These are phyloP conservation scores for Atalantia buxifolia DNA, from an alignment of 345 rosid genomes.

Conservation along the genomic window DNA sequence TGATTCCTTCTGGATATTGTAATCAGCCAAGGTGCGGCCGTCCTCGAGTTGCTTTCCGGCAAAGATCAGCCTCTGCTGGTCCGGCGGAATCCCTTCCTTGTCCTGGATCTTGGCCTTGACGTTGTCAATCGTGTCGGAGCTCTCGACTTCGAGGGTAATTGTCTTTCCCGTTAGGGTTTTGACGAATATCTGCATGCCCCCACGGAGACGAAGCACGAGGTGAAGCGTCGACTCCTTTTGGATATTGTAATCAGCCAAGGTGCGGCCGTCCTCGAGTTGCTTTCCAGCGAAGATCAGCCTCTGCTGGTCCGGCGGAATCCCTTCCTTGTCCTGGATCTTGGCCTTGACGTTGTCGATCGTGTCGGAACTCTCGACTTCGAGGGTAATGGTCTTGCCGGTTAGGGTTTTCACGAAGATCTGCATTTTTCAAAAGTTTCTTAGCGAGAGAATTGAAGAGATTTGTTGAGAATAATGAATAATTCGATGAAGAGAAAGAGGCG, in stretches of 20 bases:
- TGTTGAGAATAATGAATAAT: too few relatives aligned
- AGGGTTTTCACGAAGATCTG: neutral
- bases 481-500: fast-evolving
- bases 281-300: neutral
- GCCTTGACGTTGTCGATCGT: too few relatives aligned
- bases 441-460: neutral
- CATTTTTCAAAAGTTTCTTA: neutral
- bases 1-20: conserved; percentile 1
- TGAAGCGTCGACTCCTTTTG: too few relatives aligned
- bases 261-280: neutral
- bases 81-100: neutral
- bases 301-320: too few relatives aligned
- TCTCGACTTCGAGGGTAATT: neutral
- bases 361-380: too few relatives aligned
- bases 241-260: neutral
- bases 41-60: neutral
- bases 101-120: conserved; percentile 5
- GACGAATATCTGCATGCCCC: neutral
- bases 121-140: neutral
- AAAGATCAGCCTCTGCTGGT: neutral
- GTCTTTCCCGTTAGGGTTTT: neutral
- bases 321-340: too few relatives aligned
- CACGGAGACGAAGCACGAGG: too few relatives aligned
- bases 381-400: neutral
- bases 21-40: neutral